phyloP scores from a whole-genome alignment of 768 basidiomycete genomes.

The Gelatoporia subvermispora region DNA sequence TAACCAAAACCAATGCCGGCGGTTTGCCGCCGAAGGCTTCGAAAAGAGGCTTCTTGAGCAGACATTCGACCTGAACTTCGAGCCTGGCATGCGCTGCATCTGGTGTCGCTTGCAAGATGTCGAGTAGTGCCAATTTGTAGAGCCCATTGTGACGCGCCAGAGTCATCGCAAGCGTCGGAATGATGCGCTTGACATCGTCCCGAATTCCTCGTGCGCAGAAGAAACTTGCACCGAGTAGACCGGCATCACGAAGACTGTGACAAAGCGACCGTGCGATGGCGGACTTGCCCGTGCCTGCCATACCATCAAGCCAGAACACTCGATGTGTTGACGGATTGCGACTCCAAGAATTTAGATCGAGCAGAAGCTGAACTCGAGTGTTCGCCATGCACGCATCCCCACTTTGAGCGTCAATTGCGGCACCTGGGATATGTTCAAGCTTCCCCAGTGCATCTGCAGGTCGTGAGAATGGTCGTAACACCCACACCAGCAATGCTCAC shows the following conservation, averaged over 20 bases:
- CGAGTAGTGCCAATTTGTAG: too few species aligned
- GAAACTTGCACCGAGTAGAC: slow-evolving; percentile 1
- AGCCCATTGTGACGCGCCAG: neutral
- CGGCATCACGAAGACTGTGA: neutral
- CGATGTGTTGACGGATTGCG: slow-evolving; percentile 29
- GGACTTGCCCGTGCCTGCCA: slow-evolving; percentile 11
- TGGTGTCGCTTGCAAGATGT: too few species aligned
- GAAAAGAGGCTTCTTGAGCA: neutral
- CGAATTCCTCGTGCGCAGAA: slow-evolving; percentile 2
- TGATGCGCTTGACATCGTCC: neutral
- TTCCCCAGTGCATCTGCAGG: too few species aligned
- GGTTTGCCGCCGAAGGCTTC: neutral
- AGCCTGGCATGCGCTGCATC: too few species aligned
- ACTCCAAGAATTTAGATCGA: slow-evolving; percentile 16
- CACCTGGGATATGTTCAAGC: too few species aligned
- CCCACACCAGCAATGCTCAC: too few species aligned
- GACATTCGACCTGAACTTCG: slow-evolving; percentile 1
- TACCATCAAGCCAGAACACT: slow-evolving; percentile 12
- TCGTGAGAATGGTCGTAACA: too few species aligned
- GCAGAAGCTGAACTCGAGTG: slow-evolving; percentile 7
- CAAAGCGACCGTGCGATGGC: slow-evolving; percentile 2
- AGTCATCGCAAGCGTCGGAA: slow-evolving; percentile 2
- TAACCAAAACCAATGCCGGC: neutral
- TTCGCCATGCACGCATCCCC: neutral
- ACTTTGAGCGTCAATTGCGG: too few species aligned